phyloP scores from a whole-genome alignment of 305 asterid genomes.

The Ajuga reptans region DNA sequence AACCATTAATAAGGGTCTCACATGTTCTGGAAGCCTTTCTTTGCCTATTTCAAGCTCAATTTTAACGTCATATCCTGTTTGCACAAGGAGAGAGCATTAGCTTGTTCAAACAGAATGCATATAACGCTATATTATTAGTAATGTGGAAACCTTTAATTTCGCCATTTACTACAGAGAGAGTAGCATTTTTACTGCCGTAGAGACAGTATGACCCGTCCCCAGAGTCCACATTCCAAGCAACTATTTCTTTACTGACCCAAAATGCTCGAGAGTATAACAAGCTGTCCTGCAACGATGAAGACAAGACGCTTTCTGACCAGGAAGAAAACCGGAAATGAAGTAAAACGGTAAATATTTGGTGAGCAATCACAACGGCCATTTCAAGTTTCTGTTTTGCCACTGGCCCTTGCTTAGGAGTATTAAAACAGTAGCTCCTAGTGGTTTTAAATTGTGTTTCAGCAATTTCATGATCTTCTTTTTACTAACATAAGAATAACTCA shows the following conservation, averaged over 20 bases:
- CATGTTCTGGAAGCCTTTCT: constrained; percentile 55
- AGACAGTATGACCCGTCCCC: constrained; percentile 58
- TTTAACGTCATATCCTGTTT: constrained; percentile 63
- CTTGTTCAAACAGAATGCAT: not conserved
- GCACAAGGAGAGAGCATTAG: constrained; percentile 12
- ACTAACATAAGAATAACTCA: not conserved
- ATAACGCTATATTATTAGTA: not conserved
- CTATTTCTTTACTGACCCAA: constrained; percentile 66
- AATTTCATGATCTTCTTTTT: not conserved
- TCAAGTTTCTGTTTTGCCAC: not conserved
- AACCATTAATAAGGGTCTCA: constrained; percentile 26
- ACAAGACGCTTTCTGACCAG: not conserved
- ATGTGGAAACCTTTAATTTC: constrained; percentile 52
- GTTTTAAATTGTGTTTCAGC: not conserved
- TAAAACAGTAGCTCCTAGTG: not conserved
- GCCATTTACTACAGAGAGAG: constrained; percentile 40
- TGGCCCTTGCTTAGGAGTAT: not conserved
- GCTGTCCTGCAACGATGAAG: constrained; percentile 46
- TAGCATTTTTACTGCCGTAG: constrained; percentile 66
- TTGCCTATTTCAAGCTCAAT: constrained; percentile 45
- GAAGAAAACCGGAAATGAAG: not conserved
- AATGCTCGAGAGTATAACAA: constrained; percentile 59
- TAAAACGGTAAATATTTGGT: not conserved
- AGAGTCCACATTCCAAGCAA: constrained; percentile 73
- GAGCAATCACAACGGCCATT: not conserved